Evolutionary conservation across 192 early-diverging fungal genomes (phyloP), one percentile per base, ranked within the genome.

Genomic region (Backusella circina): DNA sequence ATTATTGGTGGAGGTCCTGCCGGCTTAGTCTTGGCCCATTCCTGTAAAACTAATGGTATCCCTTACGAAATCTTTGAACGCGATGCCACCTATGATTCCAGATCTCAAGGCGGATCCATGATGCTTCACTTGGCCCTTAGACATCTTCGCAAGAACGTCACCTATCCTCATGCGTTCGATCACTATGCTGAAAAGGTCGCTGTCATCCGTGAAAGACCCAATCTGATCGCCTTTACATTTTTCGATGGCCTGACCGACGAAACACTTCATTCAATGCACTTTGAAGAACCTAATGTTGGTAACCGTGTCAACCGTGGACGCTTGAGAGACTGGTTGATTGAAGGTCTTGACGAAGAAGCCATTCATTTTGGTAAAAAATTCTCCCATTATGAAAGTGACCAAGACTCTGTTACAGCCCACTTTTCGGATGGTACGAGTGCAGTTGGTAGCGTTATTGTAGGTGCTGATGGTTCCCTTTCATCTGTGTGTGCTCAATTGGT

Each of bases 391-490:
- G 30, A 44, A 65, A 65, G 61, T 7, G 57, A 51, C 10, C 71
- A 76, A 0, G 39, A 75, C 3, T 77, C 75, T 16, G 79, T 83
- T 23, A 30, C 37, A 12, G 68, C 73, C 38, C 64, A 26, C 2
- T 78, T 69, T 70, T 12, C 18, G 0, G 82, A 83, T 21, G 71
- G 74, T 7, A 33, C 76, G 2, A 32, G n/a, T 2, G 31, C 35
- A 9, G 64, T 51, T 16, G 82, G 82, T 13, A 61, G 71, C 23
- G 35, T 81, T 13, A 26, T 84, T 9, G 82, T 83, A 0, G 82
- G 79, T 18, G 74, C 80, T 5, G 83, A 84, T 65, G 84, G 84
- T 5, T 75, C 79, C 3, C 75, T 69, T 15, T 78, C 76, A 13
- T 57, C 33, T 3, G 66, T 83, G 1, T 76, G 82, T 32, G 18